A percentile compares a stretch with the other conserved stretches of the same genome.
Evolutionary conservation across 75 land plant species (phyloP).

Genomic region (Cryptomeria japonica): DNA sequence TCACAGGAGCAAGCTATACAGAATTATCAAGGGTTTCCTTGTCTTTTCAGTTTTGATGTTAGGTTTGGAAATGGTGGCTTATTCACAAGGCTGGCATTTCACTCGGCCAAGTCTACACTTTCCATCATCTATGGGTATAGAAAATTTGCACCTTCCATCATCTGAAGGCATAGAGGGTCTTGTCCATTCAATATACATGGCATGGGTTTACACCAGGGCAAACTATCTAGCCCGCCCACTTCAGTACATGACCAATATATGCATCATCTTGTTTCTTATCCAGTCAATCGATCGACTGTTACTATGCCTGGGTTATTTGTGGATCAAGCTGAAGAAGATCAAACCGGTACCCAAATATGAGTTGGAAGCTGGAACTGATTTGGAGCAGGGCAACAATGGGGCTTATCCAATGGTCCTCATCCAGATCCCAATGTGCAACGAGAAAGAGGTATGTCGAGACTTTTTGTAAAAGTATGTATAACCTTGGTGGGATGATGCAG

Average conservation of each 20-base stretch:
- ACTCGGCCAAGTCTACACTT: slow-evolving; percentile 4
- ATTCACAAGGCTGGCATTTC: slow-evolving; percentile 84
- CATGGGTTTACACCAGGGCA: slow-evolving; percentile 67
- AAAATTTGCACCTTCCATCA: slow-evolving; percentile 7
- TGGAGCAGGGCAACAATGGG: slow-evolving; percentile 18
- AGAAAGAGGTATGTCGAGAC: slow-evolving; percentile 61
- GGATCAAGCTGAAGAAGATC: slow-evolving; percentile 65
- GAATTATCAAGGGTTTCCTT: slow-evolving; percentile 52
- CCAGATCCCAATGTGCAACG: slow-evolving; percentile 85
- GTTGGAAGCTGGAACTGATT: slow-evolving; percentile 24
- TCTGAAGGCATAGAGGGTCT: slow-evolving; percentile 25
- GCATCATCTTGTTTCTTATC: slow-evolving; percentile 74
- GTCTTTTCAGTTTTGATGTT: slow-evolving; percentile 51
- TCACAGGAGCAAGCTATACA: slow-evolving; percentile 45
- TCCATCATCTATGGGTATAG: not conserved
- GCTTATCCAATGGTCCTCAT: slow-evolving; percentile 75
- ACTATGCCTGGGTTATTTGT: slow-evolving; percentile 69
- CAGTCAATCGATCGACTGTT: slow-evolving; percentile 74
- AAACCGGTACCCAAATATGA: slow-evolving; percentile 56
- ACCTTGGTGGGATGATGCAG: not conserved
- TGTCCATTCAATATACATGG: slow-evolving; percentile 48
- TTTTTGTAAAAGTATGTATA: not conserved
- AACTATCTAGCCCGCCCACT: slow-evolving; percentile 78
- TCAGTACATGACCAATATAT: slow-evolving; percentile 63
- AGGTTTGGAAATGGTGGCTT: slow-evolving; percentile 65